Base-by-base conservation (phyloP, 495 filamentous ascomycete genomes). In the Penicillium paradoxum region DNA sequence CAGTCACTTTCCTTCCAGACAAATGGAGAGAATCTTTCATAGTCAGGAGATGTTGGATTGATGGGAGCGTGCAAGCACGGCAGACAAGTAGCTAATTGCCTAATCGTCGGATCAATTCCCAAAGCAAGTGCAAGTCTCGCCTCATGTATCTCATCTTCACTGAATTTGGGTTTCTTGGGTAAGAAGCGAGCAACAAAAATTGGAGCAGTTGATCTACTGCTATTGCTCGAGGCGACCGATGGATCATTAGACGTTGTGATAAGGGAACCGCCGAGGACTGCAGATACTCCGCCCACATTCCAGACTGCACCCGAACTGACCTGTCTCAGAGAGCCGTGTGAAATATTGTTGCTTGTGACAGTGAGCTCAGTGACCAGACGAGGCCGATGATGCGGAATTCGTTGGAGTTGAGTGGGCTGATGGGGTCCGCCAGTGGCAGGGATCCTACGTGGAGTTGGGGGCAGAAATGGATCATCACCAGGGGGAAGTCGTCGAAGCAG, bases 111-210 rank as follows among this genome's bases (percentile, higher is more conserved):
- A 62, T 97, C 87, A 51, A 97, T 76, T n/a, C 88, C 85, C 15
- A 96, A 77, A 4, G 93, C 93, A 32, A 87, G 69, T 8, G 95
- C 93, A 33, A 97, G 61, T 15, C 93, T 83, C 32, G 79, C 79
- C 58, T 90, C 83, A 59, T 95, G 86, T 41, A 78, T 83, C 42
- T 86, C 83, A 25, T 72, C 59, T 39, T 90, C 81, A 21, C 85
- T 79, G 32, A 79, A 74, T 7, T 73, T 72, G 21, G 78, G 73
- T n/a, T 69, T 66, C 37, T 71, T 67, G 2, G 76, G 75, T 17
- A 85, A 69, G 54, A 93, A 93, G 19, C 79, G 74, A 34, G 87
- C 88, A 2, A 78, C 79, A 60, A 87, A 90, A 39, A 89, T 78
- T 2, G 84, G 85, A 24, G 89, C 89, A 56, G 86, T 88, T 6